phyloP scores from a whole-genome alignment of 2,329 filamentous ascomycete genomes.

The Epichloe glyceriae region DNA sequence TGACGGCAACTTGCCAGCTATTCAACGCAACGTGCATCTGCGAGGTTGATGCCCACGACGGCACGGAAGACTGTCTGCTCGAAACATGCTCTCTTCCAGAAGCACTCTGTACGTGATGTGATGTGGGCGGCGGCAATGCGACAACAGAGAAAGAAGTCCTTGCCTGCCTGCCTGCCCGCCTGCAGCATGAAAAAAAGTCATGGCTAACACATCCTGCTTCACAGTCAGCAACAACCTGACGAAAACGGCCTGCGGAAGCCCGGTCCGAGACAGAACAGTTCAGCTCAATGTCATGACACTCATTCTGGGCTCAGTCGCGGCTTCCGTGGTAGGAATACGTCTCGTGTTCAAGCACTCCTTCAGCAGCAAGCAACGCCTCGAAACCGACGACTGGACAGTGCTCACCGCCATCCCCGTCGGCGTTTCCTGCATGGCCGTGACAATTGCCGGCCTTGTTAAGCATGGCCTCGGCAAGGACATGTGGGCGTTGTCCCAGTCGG shows the following conservation, averaged over 20 bases:
- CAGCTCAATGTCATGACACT: background rate
- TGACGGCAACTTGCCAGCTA: background rate
- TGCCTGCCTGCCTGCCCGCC: no score
- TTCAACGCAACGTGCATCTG: background rate
- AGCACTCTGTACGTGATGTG: background rate
- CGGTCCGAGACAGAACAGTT: background rate
- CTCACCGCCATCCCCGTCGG: conserved; percentile 15
- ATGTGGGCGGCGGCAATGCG: no score
- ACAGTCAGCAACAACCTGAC: conserved; percentile 1
- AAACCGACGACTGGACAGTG: conserved; percentile 23
- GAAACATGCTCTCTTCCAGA: background rate
- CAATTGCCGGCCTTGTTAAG: conserved; percentile 14
- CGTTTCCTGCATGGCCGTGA: conserved; percentile 18
- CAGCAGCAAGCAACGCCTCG: conserved; percentile 17
- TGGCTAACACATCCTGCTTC: no score
- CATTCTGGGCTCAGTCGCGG: background rate
- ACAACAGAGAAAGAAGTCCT: no score
- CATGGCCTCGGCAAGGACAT: conserved; percentile 32
- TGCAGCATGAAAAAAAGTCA: no score
- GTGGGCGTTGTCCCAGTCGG: conserved; percentile 27
- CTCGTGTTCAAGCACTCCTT: conserved; percentile 23
- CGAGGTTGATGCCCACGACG: background rate
- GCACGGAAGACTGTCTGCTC: background rate
- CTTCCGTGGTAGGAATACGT: conserved; percentile 24
- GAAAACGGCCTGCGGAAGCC: background rate